Conservation (phyloP, 2,329 filamentous ascomycete species). For the Massarina eburnea region DNA sequence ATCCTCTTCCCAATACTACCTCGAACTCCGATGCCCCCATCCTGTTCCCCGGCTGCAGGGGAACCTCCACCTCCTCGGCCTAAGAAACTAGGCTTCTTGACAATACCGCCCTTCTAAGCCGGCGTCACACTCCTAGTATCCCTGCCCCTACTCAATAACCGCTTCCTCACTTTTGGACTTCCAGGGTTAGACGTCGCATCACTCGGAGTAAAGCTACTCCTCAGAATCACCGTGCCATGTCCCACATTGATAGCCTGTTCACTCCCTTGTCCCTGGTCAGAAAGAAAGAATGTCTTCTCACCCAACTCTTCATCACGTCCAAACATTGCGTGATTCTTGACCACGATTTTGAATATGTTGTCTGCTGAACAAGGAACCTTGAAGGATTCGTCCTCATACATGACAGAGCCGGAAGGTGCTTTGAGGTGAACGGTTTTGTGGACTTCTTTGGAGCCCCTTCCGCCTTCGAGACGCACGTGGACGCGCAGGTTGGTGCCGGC, state of each 20-base stretch:
- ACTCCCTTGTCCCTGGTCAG: slow-evolving; percentile 67
- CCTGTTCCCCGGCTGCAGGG: too few relatives aligned
- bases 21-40: too few relatives aligned
- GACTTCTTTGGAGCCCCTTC: slow-evolving; percentile 72
- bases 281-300: slow-evolving; percentile 87
- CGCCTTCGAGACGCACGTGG: slow-evolving; percentile 64
- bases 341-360: slow-evolving; percentile 80
- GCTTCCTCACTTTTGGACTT: slow-evolving; percentile 44
- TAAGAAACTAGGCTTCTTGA: neutral
- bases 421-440: slow-evolving; percentile 94
- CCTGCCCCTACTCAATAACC: slow-evolving; percentile 50
- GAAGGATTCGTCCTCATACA: slow-evolving; percentile 69
- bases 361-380: slow-evolving; percentile 78
- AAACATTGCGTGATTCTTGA: slow-evolving; percentile 83
- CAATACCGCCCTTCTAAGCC: slow-evolving; percentile 5
- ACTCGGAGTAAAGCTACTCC: slow-evolving; percentile 67
- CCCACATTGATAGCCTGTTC: slow-evolving; percentile 78
- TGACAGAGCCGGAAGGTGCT: slow-evolving; percentile 59
- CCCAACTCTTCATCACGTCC: slow-evolving; percentile 82
- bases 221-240: slow-evolving; percentile 69
- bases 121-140: slow-evolving; percentile 28
- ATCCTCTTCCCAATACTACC: too few relatives aligned
- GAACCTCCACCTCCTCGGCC: neutral
- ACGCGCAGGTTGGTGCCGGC: slow-evolving; percentile 78
- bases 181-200: slow-evolving; percentile 39